Evolutionary conservation across 2,329 filamentous ascomycete species (phyloP).

Genomic region (Fusarium multiceps): DNA sequence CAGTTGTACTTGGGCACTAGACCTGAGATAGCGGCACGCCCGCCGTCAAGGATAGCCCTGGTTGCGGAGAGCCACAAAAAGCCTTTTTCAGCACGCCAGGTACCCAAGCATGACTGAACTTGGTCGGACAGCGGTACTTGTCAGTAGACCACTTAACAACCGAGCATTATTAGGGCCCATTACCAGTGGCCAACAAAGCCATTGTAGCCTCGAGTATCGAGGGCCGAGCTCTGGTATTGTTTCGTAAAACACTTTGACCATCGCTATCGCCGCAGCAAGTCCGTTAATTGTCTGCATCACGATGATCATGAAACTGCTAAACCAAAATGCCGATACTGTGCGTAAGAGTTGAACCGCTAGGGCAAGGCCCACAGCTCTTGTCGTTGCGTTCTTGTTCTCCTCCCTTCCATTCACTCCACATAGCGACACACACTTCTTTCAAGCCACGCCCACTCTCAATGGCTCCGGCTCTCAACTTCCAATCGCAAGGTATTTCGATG

Average conservation of each 20-base stretch:
- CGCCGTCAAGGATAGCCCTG: conserved; percentile 42
- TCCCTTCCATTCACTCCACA: conserved; percentile 48
- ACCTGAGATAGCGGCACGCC: conserved; percentile 40
- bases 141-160: conserved; percentile 16
- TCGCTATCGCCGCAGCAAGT: conserved; percentile 26
- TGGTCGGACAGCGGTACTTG: conserved; percentile 39
- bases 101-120: conserved; percentile 34
- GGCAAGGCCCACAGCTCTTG: conserved; percentile 42
- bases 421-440: conserved; percentile 39
- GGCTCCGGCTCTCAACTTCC: conserved; percentile 33
- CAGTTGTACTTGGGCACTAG: conserved; percentile 36
- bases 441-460: conserved; percentile 38
- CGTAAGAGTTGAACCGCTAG: conserved; percentile 33
- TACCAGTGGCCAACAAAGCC: conserved; percentile 13
- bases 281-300: conserved; percentile 12
- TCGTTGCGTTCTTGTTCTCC: conserved; percentile 43
- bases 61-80: conserved; percentile 37
- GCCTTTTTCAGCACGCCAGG: conserved; percentile 41
- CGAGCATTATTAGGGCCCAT: conserved; percentile 12
- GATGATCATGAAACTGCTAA: conserved; percentile 25
- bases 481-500: conserved; percentile 40
- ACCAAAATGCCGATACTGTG: conserved; percentile 38
- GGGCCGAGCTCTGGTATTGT: conserved; percentile 10
- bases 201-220: conserved; percentile 22
- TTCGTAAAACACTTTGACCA: conserved; percentile 28